A percentile compares a stretch with the other conserved stretches of the same genome.
These are phyloP conservation scores for Penicillium manginii DNA, from an alignment of 495 filamentous ascomycete genomes.

Conservation along the genomic window DNA sequence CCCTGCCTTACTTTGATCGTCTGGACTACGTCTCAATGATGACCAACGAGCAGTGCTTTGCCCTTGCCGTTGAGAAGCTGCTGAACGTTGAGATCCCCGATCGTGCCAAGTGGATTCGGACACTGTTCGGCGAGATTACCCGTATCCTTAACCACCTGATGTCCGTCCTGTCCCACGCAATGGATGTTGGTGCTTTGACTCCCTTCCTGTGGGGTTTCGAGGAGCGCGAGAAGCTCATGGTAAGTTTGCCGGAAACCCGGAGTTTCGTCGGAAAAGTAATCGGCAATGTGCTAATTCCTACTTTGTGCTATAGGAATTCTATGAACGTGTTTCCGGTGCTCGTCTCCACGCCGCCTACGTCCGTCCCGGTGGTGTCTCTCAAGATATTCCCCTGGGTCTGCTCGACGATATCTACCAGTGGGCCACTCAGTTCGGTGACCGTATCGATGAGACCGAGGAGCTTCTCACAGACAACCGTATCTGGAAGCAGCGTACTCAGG, in stretches of 20 bases:
- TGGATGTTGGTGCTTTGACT: slow-evolving; percentile 98
- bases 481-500: slow-evolving; percentile 91
- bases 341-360: slow-evolving; percentile 98
- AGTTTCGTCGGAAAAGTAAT: slow-evolving; percentile 2
- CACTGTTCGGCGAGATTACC: slow-evolving; percentile 95
- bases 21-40: slow-evolving; percentile 99
- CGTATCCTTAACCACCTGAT: slow-evolving; percentile 96
- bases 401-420: slow-evolving; percentile 99
- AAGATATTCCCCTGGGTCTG: slow-evolving; percentile 92
- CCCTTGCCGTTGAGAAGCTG: slow-evolving; percentile 95
- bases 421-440: slow-evolving; percentile 99
- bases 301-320: slow-evolving; percentile 78
- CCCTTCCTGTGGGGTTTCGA: slow-evolving; percentile 99
- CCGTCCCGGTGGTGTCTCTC: slow-evolving; percentile 93
- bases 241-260: slow-evolving; percentile 40
- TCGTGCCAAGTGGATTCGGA: slow-evolving; percentile 95
- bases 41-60: slow-evolving; percentile 99
- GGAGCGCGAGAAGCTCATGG: slow-evolving; percentile 99
- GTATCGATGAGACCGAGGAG: slow-evolving; percentile 99
- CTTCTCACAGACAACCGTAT: slow-evolving; percentile 99
- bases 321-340: slow-evolving; percentile 97
- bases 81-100: slow-evolving; percentile 96
- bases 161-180: slow-evolving; percentile 96
- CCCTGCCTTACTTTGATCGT: slow-evolving; percentile 97
- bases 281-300: slow-evolving; percentile 14